Conservation (phyloP, 345 rosid genomes). For the Noccaea caerulescens region DNA sequence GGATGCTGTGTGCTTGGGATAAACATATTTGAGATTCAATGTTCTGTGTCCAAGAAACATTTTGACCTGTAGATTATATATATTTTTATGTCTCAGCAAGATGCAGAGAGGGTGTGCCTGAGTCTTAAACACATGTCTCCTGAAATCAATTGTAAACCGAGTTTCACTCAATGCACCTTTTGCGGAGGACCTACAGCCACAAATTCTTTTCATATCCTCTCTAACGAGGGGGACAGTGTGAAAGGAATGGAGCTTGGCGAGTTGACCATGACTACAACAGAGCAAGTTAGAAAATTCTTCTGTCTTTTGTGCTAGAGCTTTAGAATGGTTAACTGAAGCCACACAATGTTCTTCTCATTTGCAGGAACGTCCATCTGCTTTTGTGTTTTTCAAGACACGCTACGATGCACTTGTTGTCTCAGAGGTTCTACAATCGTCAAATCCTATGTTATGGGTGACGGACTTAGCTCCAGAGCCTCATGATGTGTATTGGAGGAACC, state of each 20-base stretch:
- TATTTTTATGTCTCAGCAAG: slow-evolving; percentile 51
- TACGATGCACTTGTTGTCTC: slow-evolving; percentile 75
- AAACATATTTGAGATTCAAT: slow-evolving; percentile 13
- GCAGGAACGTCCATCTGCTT: slow-evolving; percentile 90
- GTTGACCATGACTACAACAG: slow-evolving; percentile 48
- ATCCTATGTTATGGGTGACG: slow-evolving; percentile 94
- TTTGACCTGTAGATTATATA: neutral
- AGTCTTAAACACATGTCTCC: slow-evolving; percentile 51
- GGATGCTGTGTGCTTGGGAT: slow-evolving; percentile 6
- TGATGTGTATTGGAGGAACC: slow-evolving; percentile 91
- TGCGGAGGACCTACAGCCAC: slow-evolving; percentile 60
- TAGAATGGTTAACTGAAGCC: neutral
- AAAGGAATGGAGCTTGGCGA: slow-evolving; percentile 48
- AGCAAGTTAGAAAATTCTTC: slow-evolving; percentile 55
- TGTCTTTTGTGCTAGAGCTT: neutral
- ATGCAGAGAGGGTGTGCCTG: slow-evolving; percentile 73
- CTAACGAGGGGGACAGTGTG: slow-evolving; percentile 50
- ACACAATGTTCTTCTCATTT: slow-evolving; percentile 2
- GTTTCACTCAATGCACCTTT: slow-evolving; percentile 52
- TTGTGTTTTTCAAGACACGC: slow-evolving; percentile 89
- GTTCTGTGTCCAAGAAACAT: neutral
- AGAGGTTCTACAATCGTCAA: slow-evolving; percentile 74
- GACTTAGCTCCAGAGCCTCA: slow-evolving; percentile 88
- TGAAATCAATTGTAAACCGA: slow-evolving; percentile 46
- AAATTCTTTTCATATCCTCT: slow-evolving; percentile 65